Conservation (phyloP, 495 filamentous ascomycete genomes). For the Lepidopterella palustris region DNA sequence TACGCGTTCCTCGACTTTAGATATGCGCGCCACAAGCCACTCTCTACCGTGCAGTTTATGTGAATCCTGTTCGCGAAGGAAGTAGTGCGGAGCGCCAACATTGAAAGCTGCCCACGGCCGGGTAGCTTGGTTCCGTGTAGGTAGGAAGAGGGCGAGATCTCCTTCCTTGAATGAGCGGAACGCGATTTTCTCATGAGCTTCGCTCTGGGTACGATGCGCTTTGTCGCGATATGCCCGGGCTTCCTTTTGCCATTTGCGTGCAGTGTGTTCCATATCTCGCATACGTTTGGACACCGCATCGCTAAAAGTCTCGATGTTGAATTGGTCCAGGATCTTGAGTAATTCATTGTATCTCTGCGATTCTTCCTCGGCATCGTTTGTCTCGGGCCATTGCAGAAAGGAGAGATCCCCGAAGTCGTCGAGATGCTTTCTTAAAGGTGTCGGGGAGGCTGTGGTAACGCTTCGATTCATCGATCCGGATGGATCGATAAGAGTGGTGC, state of each 20-base stretch:
- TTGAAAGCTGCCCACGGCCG: slow-evolving; percentile 99
- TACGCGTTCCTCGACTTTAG: slow-evolving; percentile 83
- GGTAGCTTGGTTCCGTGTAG: slow-evolving; percentile 86
- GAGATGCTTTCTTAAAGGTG: slow-evolving; percentile 38
- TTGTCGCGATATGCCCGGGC: slow-evolving; percentile 81
- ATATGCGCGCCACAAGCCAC: slow-evolving; percentile 92
- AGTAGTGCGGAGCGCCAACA: slow-evolving; percentile 92
- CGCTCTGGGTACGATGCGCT: slow-evolving; percentile 71
- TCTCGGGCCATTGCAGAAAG: slow-evolving; percentile 72
- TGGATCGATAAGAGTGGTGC: slow-evolving; percentile 48
- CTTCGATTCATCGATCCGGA: slow-evolving; percentile 32
- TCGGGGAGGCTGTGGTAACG: slow-evolving; percentile 15
- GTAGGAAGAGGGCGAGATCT: slow-evolving; percentile 90
- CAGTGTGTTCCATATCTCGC: slow-evolving; percentile 82
- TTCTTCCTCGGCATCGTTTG: slow-evolving; percentile 58
- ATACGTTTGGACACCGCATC: slow-evolving; percentile 78
- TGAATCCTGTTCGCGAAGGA: slow-evolving; percentile 83
- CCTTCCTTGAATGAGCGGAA: slow-evolving; percentile 94
- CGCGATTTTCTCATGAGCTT: slow-evolving; percentile 95
- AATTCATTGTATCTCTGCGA: slow-evolving; percentile 64
- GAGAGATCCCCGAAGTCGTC: slow-evolving; percentile 51
- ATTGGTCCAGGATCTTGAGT: slow-evolving; percentile 59
- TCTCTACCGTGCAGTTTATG: slow-evolving; percentile 78
- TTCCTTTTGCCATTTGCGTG: slow-evolving; percentile 86
- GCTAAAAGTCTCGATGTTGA: slow-evolving; percentile 74